Percentiles rank a stretch among this genome's conserved stretches.
These are phyloP conservation scores for Thymus mandschuricus DNA, from an alignment of 257 asterid species.

Conservation along the genomic window DNA sequence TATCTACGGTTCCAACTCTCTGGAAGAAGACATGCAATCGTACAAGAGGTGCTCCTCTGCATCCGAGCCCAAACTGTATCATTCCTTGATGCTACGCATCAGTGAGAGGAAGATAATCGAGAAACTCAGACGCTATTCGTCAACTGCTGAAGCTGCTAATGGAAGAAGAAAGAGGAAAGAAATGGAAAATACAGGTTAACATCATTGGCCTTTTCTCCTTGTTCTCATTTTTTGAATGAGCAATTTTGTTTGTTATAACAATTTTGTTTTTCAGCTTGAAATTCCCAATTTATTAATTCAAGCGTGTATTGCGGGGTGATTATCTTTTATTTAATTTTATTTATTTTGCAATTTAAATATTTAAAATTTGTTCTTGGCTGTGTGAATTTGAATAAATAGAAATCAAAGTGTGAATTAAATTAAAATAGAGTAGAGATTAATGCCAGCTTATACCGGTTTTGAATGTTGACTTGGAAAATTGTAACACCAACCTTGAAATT, in stretches of 20 bases:
- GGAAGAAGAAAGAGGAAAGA: constrained; percentile 38
- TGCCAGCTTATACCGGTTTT: constrained; percentile 16
- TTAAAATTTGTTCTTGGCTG: not conserved
- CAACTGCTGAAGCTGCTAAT: constrained; percentile 18
- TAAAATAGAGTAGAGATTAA: constrained; percentile 1
- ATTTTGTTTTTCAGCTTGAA: too few species aligned
- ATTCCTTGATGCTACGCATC: constrained; percentile 73
- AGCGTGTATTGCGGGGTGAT: constrained; percentile 1
- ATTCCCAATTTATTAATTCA: not conserved
- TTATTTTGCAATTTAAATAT: not conserved
- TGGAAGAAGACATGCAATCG: constrained; percentile 60
- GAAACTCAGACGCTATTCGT: constrained; percentile 63
- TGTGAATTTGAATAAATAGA: constrained; percentile 7
- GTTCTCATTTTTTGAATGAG: too few species aligned
- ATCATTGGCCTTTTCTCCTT: too few species aligned
- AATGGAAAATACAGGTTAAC: not conserved
- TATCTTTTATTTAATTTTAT: too few species aligned
- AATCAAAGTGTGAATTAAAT: constrained; percentile 21
- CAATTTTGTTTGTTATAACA: too few species aligned
- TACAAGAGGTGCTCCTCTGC: constrained; percentile 41
- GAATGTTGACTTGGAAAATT: constrained; percentile 29
- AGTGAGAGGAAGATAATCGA: constrained; percentile 84
- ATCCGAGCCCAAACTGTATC: constrained; percentile 52
- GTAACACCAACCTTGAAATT: constrained; percentile 16
- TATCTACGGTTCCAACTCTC: constrained; percentile 56